Conservation (phyloP, 1,284 basidiomycete species). For the Malassezia japonica region DNA sequence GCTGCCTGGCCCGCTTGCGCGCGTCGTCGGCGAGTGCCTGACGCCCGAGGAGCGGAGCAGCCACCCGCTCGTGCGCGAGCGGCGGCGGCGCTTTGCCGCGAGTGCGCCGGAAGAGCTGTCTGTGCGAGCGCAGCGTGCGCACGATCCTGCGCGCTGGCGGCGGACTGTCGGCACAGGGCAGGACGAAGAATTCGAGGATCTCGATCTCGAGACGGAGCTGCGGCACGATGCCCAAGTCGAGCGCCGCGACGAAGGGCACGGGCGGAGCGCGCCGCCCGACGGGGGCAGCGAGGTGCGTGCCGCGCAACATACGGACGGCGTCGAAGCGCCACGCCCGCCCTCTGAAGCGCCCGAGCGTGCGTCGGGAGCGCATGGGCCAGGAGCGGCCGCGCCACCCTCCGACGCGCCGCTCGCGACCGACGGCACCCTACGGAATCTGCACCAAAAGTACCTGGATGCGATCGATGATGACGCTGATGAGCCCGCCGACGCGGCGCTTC, state of each 20-base stretch:
- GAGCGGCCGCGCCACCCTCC: too few relatives aligned
- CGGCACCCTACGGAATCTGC: too few relatives aligned
- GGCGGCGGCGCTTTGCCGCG: slow-evolving; percentile 7
- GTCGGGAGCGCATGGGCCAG: too few relatives aligned
- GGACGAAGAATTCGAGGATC: slow-evolving; percentile 13
- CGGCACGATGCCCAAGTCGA: neutral
- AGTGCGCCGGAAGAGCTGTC: slow-evolving; percentile 4
- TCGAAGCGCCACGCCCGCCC: too few relatives aligned
- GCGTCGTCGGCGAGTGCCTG: slow-evolving; percentile 6
- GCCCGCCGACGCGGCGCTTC: neutral
- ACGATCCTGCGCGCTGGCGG: slow-evolving; percentile 1
- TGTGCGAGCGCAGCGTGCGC: neutral
- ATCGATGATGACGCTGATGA: neutral
- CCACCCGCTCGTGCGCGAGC: slow-evolving; percentile 5
- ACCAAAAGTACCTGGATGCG: slow-evolving; percentile 3
- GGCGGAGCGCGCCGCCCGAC: too few relatives aligned
- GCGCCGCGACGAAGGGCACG: too few relatives aligned
- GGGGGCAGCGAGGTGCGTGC: too few relatives aligned
- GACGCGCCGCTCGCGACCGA: too few relatives aligned
- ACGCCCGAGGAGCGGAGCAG: slow-evolving; percentile 3
- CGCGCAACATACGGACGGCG: too few relatives aligned
- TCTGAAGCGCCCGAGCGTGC: too few relatives aligned
- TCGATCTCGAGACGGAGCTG: neutral
- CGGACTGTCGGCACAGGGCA: slow-evolving; percentile 5
- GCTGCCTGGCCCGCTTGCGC: slow-evolving; percentile 2